phyloP scores from a whole-genome alignment of 805 yeast species.

The Wickerhamiella vanderwaltii region DNA sequence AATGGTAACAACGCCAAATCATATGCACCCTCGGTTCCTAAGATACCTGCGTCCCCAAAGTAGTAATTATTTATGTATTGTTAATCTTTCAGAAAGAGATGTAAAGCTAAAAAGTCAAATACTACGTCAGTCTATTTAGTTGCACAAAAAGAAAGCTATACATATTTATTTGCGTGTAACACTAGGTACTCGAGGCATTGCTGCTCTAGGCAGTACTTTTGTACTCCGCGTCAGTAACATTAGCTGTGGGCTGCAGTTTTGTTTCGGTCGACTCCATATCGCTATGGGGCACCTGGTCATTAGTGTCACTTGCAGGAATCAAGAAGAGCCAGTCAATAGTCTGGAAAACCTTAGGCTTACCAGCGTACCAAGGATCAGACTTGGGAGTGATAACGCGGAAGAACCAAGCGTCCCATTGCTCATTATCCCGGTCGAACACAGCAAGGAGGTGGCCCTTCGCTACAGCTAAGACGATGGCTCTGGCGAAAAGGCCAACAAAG shows the following conservation, averaged over 20 bases:
- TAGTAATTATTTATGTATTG: neutral
- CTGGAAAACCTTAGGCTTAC: slow-evolving; percentile 7
- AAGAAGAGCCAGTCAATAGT: slow-evolving; percentile 18
- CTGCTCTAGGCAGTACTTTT: neutral
- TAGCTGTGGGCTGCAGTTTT: neutral
- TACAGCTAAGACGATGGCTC: slow-evolving; percentile 18
- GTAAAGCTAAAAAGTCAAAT: too few relatives aligned
- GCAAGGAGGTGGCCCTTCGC: slow-evolving; percentile 12
- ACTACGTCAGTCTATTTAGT: too few relatives aligned
- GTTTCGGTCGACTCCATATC: neutral
- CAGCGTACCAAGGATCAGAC: slow-evolving; percentile 20
- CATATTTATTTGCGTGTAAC: too few relatives aligned
- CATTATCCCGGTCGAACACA: slow-evolving; percentile 30
- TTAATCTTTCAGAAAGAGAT: neutral
- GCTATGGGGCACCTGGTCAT: slow-evolving; percentile 5
- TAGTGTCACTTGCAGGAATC: slow-evolving; percentile 13
- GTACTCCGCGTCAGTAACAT: neutral
- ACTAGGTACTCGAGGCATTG: neutral
- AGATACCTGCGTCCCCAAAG: slow-evolving; percentile 3
- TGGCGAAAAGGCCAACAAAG: slow-evolving; percentile 34
- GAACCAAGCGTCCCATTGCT: slow-evolving; percentile 14
- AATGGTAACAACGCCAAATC: neutral
- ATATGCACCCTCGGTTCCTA: slow-evolving; percentile 1
- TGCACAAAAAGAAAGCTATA: too few relatives aligned
- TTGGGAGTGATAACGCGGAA: slow-evolving; percentile 1